Base-by-base conservation (phyloP, 495 filamentous ascomycete genomes). In the Parmelia sp. region DNA sequence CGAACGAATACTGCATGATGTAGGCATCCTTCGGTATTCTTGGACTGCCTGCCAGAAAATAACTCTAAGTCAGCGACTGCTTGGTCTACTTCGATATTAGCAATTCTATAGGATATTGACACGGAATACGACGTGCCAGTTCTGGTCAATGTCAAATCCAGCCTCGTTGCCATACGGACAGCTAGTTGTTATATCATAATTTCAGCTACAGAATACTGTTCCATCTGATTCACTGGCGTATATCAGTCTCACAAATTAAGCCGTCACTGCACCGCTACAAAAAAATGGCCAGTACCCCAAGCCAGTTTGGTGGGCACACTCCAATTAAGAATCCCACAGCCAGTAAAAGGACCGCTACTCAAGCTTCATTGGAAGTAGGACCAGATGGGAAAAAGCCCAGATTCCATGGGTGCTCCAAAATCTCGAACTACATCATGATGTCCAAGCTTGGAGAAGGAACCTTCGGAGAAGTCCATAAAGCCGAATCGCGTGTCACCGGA, bases 401-500 rank as follows among this genome's bases (percentile, higher is more conserved):
- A 65, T 98, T 95, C 71, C 76, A 78, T 57, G 94, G 94, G 36
- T 96, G 92, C 77, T 93, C 91, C 27, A 87, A 82, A 61, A 97
- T 99, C 68, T 80, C 78, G 55, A 88, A 94, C 62, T 99, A 96
- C 73, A 90, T 96, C 66, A 82, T 96, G 27, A 74, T 92, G 65
- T 88, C 86, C 57, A 99, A 99, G 78, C 83, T 99, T 58, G 94
- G 94, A 66, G 95, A 99, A 74, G 94, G 94, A 59, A 99, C 94
- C 25, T 99, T 99, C 76, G 94, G 93, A 65, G 92, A 96, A 78
- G 94, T 98, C 58, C 89, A 97, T 74, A 93, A 92, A 70, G 94
- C 92, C 61, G 83, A 83, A 68, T 90, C 89, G 23, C 88, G 84
- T 70, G 88, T 79, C 68, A 89, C 86, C 19, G 86, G 88, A 25